Evolutionary conservation across 1,139 yeast species (phyloP), one percentile per base, ranked within the genome.

Genomic region (Torulaspora globosa): DNA sequence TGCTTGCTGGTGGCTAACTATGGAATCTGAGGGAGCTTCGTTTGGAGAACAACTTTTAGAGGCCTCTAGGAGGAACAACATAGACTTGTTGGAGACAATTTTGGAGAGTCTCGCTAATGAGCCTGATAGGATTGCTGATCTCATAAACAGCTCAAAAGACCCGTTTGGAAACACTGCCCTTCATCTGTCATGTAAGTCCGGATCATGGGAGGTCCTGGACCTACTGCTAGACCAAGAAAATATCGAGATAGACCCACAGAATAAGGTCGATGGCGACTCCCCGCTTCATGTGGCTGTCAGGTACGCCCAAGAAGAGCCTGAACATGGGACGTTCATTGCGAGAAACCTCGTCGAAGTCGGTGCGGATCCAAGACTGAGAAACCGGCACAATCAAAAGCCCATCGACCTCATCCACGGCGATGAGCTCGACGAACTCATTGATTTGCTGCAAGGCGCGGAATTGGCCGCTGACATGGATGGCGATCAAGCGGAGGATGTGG

Each of bases 291-390:
- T 78, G 54, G 95, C 96, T 2, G 96, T 84, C 10, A 78, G 78
- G 55, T 89, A 85, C 62, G 74, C 90, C 19, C 71, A 71, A 38
- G 79, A 78, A 12, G 97, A 92, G 61, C 85, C 92, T 0, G 97
- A 86, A 50, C 92, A 84, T 66, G 97, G 96, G 1, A 71, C 76
- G 35, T 89, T 84, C 58, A 74, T 92, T 38, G 74, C 82, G 7
- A 95, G 88, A 59, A 85, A 84, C 63, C 73, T 92, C 52, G 72
- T 92, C 49, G 97, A 90, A 59, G 96, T 95, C 29, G 98, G 97
- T 1, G 82, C 95, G 1, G 95, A 90, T 66, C 89, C 95, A 5
- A 67, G 74, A 55, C 54, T 78, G 40, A 71, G 66, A 53, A 83
- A 83, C 60, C 75, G 73, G 41, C 66, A 68, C n/a, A 82, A 84